These are phyloP conservation scores for Trichoderma arundinaceum DNA, from an alignment of 2,329 filamentous ascomycete species.

Conservation along the genomic window DNA sequence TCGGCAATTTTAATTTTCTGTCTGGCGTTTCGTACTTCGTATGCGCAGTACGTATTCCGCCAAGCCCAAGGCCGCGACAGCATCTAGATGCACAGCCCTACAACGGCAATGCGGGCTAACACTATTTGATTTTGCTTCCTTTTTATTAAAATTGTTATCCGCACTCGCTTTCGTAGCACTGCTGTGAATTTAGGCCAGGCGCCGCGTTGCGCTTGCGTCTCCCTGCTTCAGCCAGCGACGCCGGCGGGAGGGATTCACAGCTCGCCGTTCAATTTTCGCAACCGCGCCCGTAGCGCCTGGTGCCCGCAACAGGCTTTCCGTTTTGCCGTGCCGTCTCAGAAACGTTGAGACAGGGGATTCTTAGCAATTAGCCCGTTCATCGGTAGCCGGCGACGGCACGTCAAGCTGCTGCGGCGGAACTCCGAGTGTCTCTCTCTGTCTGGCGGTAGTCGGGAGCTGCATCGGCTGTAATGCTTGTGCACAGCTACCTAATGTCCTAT, in stretches of 20 bases:
- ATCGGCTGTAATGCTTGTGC: not conserved
- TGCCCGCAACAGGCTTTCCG: slow-evolving; percentile 15
- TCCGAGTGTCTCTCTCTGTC: not conserved
- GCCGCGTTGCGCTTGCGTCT: slow-evolving; percentile 28
- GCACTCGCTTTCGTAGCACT: not conserved
- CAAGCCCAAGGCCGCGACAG: slow-evolving; percentile 19
- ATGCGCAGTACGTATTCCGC: not conserved
- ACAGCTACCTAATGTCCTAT: slow-evolving; percentile 6
- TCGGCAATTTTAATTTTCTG: not conserved
- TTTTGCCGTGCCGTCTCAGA: not conserved
- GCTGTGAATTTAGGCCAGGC: not conserved
- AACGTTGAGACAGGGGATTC: slow-evolving; percentile 2
- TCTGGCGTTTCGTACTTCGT: not conserved
- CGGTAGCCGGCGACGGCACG: not conserved
- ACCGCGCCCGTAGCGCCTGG: not conserved
- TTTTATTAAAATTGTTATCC: not conserved
- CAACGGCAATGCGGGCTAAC: not conserved
- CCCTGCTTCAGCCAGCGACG: slow-evolving; percentile 17
- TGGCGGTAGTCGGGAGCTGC: not conserved
- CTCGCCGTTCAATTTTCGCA: slow-evolving; percentile 9
- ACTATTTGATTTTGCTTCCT: not conserved
- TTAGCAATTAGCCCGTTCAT: not conserved
- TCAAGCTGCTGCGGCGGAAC: not conserved
- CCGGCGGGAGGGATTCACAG: no score
- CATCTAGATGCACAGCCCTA: slow-evolving; percentile 20